Evolutionary conservation across 1,284 basidiomycete genomes (phyloP).

Genomic region (Sparassis latifolia): DNA sequence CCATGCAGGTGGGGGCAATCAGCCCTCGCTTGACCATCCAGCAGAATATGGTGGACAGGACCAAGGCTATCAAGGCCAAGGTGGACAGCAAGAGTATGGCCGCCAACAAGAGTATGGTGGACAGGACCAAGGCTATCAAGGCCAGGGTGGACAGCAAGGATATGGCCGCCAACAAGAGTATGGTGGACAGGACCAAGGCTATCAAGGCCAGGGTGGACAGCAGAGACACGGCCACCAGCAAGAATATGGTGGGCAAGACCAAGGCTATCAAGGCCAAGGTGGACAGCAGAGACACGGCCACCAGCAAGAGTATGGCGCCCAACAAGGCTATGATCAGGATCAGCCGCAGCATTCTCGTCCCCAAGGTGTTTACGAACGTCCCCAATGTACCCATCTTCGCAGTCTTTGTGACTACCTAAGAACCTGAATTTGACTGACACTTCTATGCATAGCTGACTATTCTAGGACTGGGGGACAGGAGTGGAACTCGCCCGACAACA

Average conservation of each 20-base stretch:
- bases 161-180: background rate
- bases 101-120: no score
- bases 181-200: no score
- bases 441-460: background rate
- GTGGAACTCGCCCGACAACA: conserved; percentile 45
- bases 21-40: background rate
- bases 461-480: conserved; percentile 55
- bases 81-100: background rate
- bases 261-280: background rate
- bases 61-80: background rate
- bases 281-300: background rate
- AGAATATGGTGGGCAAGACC: no score
- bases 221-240: background rate
- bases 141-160: background rate
- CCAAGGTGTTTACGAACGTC: background rate
- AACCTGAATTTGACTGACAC: background rate
- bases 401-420: background rate
- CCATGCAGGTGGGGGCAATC: background rate
- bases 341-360: background rate
- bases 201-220: background rate
- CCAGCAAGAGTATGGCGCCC: background rate
- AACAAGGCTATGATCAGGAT: background rate
- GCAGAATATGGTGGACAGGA: no score
- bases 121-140: background rate
- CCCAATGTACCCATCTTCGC: background rate